These are phyloP conservation scores for Epichloe sp. DNA, from an alignment of 2,329 filamentous ascomycete genomes.

Conservation along the genomic window DNA sequence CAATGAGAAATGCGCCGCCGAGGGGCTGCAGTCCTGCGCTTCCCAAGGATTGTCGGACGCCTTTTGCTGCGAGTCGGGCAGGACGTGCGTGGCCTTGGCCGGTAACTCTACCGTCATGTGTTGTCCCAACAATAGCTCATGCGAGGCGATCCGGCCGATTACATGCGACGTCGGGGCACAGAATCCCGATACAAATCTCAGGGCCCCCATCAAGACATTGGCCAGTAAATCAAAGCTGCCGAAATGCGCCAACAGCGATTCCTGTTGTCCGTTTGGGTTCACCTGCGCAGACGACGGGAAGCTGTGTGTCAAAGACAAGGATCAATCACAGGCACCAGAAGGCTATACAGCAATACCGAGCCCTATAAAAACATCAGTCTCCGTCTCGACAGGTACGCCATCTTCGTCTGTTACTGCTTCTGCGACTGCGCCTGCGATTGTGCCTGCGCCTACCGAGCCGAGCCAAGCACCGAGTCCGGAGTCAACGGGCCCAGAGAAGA, in stretches of 20 bases:
- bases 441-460: slow-evolving; percentile 3
- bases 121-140: slow-evolving; percentile 47
- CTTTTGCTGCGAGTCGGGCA: slow-evolving; percentile 51
- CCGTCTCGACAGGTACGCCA: slow-evolving; percentile 2
- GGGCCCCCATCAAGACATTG: slow-evolving; percentile 52
- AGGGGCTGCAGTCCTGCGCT: slow-evolving; percentile 36
- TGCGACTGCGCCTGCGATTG: background rate
- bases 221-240: slow-evolving; percentile 42
- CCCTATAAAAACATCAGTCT: slow-evolving; percentile 9
- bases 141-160: slow-evolving; percentile 49
- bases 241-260: slow-evolving; percentile 35
- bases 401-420: background rate
- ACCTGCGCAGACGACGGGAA: slow-evolving; percentile 36
- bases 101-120: slow-evolving; percentile 56
- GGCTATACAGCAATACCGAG: slow-evolving; percentile 10
- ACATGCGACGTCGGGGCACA: slow-evolving; percentile 50
- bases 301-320: slow-evolving; percentile 37
- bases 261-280: slow-evolving; percentile 66
- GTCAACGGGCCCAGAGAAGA: slow-evolving; percentile 18
- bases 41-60: slow-evolving; percentile 40
- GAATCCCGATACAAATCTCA: slow-evolving; percentile 41
- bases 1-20: slow-evolving; percentile 36
- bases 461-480: slow-evolving; percentile 3
- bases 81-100: slow-evolving; percentile 47
- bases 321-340: slow-evolving; percentile 32